Evolutionary conservation across 2,329 filamentous ascomycete species (phyloP).

Genomic region (Blumeria graminis): DNA sequence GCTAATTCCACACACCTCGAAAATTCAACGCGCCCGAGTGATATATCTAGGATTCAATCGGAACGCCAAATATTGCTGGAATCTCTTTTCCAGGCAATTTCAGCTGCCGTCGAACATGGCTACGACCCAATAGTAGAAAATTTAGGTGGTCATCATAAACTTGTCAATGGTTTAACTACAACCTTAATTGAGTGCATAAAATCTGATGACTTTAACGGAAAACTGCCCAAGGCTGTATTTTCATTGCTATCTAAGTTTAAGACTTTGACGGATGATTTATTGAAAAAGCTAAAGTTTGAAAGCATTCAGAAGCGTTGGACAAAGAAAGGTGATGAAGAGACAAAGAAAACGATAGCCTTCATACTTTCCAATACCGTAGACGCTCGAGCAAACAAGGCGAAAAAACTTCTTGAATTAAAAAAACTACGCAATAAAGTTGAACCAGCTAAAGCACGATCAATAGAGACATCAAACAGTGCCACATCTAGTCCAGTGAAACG

Average conservation of each 20-base stretch:
- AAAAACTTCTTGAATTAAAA: slow-evolving; percentile 17
- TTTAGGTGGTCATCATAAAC: slow-evolving; percentile 30
- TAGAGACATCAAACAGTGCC: slow-evolving; percentile 6
- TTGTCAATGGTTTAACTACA: slow-evolving; percentile 29
- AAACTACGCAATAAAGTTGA: slow-evolving; percentile 10
- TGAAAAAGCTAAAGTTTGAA: slow-evolving; percentile 40
- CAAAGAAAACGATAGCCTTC: slow-evolving; percentile 33
- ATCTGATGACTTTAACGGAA: slow-evolving; percentile 25
- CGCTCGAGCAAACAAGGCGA: slow-evolving; percentile 15
- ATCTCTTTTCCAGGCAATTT: slow-evolving; percentile 25
- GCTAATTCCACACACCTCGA: slow-evolving; percentile 11
- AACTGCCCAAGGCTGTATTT: slow-evolving; percentile 29
- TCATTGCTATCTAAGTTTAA: slow-evolving; percentile 35
- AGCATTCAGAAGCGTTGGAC: slow-evolving; percentile 37
- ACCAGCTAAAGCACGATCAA: slow-evolving; percentile 7
- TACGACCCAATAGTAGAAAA: slow-evolving; percentile 32
- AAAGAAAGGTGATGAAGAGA: slow-evolving; percentile 37
- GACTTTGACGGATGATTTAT: slow-evolving; percentile 29
- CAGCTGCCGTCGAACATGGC: slow-evolving; percentile 28
- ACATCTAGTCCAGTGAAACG: slow-evolving; percentile 11
- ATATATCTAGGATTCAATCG: slow-evolving; percentile 18
- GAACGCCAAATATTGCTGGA: slow-evolving; percentile 23
- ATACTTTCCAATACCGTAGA: slow-evolving; percentile 21
- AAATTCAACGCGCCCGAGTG: slow-evolving; percentile 7
- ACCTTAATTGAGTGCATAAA: slow-evolving; percentile 30